Evolutionary conservation across 2,329 filamentous ascomycete genomes (phyloP).

Genomic region (Aspergillus sp.): DNA sequence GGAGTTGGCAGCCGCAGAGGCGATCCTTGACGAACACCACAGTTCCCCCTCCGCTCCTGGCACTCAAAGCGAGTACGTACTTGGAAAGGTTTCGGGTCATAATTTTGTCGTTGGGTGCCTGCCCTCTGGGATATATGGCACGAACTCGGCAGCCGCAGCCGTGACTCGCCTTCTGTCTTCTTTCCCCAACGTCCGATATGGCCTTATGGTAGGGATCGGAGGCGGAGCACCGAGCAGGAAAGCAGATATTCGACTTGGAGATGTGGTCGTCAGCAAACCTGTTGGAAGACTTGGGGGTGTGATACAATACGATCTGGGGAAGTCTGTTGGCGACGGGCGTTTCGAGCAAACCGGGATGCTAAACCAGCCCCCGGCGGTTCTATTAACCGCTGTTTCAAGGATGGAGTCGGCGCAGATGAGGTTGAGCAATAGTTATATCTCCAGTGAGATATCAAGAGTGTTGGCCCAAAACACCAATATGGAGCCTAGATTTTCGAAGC

Average conservation of each 20-base stretch:
- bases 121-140: no score
- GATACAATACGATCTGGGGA: neutral
- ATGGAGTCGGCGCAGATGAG: neutral
- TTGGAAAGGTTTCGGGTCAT: no score
- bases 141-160: no score
- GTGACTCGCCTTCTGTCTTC: no score
- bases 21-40: no score
- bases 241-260: neutral
- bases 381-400: neutral
- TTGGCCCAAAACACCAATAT: neutral
- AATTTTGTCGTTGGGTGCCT: no score
- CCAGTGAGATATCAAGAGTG: neutral
- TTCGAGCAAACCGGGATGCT: neutral
- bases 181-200: no score
- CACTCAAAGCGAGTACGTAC: no score
- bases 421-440: neutral
- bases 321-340: neutral
- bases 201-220: no score
- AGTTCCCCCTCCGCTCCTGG: no score
- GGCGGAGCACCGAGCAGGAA: accelerated
- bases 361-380: neutral
- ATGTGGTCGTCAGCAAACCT: neutral
- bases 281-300: neutral
- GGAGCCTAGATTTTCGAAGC: neutral
- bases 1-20: no score